These are phyloP conservation scores for Fusarium nurragi DNA, from an alignment of 2,329 filamentous ascomycete species.

Conservation along the genomic window DNA sequence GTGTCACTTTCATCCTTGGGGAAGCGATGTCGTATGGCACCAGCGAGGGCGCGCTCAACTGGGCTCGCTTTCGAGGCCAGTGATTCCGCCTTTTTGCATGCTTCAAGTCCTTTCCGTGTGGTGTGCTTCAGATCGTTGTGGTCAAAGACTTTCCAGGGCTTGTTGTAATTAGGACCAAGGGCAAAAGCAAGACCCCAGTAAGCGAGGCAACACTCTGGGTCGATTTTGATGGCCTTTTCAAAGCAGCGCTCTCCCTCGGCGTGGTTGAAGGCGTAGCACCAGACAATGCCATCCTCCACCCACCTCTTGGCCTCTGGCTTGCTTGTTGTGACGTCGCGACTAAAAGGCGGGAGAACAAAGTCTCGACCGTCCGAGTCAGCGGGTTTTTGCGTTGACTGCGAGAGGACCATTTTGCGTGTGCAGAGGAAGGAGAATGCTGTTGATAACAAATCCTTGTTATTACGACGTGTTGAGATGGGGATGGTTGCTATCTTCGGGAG, in stretches of 20 bases:
- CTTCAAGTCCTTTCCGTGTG: constrained; percentile 15
- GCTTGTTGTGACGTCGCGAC: constrained; percentile 62
- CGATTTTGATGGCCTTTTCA: constrained; percentile 61
- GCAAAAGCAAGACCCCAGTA: constrained; percentile 75
- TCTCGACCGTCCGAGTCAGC: constrained; percentile 15
- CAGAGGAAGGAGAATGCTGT: background rate
- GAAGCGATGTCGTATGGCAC: constrained; percentile 70
- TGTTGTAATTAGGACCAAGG: constrained; percentile 77
- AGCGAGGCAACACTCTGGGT: constrained; percentile 66
- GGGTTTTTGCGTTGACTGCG: constrained; percentile 10
- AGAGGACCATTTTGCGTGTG: constrained; percentile 21
- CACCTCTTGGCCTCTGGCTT: constrained; percentile 64
- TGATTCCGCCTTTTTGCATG: constrained; percentile 23
- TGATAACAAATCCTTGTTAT: background rate
- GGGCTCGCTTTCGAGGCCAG: constrained; percentile 38
- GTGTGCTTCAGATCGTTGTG: constrained; percentile 37
- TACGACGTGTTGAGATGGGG: background rate
- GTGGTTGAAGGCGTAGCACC: constrained; percentile 78
- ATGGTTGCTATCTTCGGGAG: constrained; percentile 15
- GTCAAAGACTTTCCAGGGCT: constrained; percentile 66
- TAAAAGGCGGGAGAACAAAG: constrained; percentile 39
- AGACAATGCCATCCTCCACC: constrained; percentile 74
- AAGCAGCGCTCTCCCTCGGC: constrained; percentile 72
- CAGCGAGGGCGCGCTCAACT: constrained; percentile 68
- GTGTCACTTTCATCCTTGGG: constrained; percentile 58